phyloP scores from a whole-genome alignment of 495 filamentous ascomycete genomes.

The Mytilinidion resinicola region DNA sequence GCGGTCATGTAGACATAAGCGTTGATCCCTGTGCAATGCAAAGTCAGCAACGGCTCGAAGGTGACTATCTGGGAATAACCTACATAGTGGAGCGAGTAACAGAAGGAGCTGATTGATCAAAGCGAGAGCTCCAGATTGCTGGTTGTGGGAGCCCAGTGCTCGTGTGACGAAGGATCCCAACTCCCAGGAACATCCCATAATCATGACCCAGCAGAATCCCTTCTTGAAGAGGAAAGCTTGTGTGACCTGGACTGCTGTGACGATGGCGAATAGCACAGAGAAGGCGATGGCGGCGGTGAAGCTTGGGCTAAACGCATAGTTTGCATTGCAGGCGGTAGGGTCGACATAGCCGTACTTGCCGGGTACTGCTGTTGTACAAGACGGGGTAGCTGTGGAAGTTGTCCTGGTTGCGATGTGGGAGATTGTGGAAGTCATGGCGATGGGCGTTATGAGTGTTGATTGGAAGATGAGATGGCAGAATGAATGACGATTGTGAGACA shows the following conservation, averaged over 20 bases:
- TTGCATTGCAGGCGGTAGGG: slow-evolving; percentile 23
- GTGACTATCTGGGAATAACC: slow-evolving; percentile 10
- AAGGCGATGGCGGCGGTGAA: slow-evolving; percentile 24
- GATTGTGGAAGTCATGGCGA: background rate
- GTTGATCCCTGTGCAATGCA: slow-evolving; percentile 48
- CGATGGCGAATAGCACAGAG: slow-evolving; percentile 23
- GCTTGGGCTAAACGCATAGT: slow-evolving; percentile 15
- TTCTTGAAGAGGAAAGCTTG: slow-evolving; percentile 24
- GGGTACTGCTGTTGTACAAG: slow-evolving; percentile 19
- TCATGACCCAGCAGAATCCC: slow-evolving; percentile 45
- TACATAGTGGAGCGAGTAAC: slow-evolving; percentile 42
- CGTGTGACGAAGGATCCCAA: slow-evolving; percentile 39
- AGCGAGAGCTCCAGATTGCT: slow-evolving; percentile 32
- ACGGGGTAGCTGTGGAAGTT: slow-evolving; percentile 13
- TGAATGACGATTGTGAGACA: background rate
- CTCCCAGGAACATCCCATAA: slow-evolving; percentile 45
- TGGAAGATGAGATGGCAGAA: background rate
- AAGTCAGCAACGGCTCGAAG: slow-evolving; percentile 2
- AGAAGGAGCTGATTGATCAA: slow-evolving; percentile 36
- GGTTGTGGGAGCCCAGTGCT: slow-evolving; percentile 36
- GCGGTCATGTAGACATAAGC: slow-evolving; percentile 66
- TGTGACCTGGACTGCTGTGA: slow-evolving; percentile 21
- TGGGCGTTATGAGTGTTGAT: background rate
- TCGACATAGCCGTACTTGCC: slow-evolving; percentile 27
- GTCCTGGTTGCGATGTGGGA: slow-evolving; percentile 2